Percentiles rank a stretch among this genome's conserved stretches.
These are phyloP conservation scores for Castanospermum australe DNA, from an alignment of 306 rosid genomes.

Conservation along the genomic window DNA sequence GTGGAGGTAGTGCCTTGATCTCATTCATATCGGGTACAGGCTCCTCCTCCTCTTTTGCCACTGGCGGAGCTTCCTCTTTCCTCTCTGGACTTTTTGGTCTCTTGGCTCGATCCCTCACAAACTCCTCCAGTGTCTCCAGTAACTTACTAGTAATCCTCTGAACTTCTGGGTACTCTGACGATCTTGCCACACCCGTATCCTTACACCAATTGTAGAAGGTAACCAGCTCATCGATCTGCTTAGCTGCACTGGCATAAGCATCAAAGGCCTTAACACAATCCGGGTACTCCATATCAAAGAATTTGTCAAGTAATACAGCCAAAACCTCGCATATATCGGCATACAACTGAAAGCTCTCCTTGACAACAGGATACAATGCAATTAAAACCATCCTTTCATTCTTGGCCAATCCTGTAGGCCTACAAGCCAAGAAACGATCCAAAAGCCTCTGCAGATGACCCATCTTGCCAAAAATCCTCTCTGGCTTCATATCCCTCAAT, in stretches of 20 bases:
- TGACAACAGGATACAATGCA: conserved; percentile 83
- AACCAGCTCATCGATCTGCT: conserved; percentile 88
- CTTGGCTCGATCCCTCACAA: conserved; percentile 90
- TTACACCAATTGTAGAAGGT: conserved; percentile 78
- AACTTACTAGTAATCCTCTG: conserved; percentile 87
- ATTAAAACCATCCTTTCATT: conserved; percentile 74
- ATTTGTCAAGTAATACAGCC: conserved; percentile 88
- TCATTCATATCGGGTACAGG: conserved; percentile 78
- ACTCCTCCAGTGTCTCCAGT: conserved; percentile 93
- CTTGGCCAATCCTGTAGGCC: conserved; percentile 95
- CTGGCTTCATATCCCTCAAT: conserved; percentile 82
- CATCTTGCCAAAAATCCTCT: conserved; percentile 87
- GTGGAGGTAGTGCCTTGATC: conserved; percentile 90
- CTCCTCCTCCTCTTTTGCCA: conserved; percentile 68
- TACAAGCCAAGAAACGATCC: conserved; percentile 83
- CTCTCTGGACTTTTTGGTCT: conserved; percentile 83
- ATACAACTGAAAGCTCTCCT: conserved; percentile 87
- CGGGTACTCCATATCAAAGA: conserved; percentile 92
- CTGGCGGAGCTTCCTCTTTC: conserved; percentile 59
- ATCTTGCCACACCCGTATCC: conserved; percentile 79
- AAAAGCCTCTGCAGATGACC: conserved; percentile 85
- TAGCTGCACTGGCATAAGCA: conserved; percentile 88
- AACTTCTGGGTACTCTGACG: conserved; percentile 94
- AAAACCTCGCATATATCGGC: conserved; percentile 90
- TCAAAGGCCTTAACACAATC: conserved; percentile 94